Conservation (phyloP, 129 eudicot genomes). For the Escallonia herrerae region DNA sequence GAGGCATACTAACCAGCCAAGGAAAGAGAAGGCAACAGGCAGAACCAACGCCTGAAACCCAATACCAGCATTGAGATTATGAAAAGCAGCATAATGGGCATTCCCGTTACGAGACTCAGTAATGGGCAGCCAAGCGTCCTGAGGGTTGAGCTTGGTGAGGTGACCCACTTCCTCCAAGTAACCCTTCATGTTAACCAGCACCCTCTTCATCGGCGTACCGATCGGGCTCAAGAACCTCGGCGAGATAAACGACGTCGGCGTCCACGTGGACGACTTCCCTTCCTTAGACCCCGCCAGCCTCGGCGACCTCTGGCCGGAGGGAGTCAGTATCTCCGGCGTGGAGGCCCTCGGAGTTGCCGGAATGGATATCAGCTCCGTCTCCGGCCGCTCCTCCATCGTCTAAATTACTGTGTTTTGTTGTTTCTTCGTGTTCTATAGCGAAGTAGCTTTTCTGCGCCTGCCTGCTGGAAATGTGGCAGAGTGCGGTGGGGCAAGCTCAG, state of each 20-base stretch:
- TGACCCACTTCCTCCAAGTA: constrained; percentile 93
- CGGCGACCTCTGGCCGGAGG: constrained; percentile 78
- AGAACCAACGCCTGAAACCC: constrained; percentile 88
- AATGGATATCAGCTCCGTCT: constrained; percentile 84
- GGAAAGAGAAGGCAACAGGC: constrained; percentile 92
- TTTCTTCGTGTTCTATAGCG: too few relatives aligned
- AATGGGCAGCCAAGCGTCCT: constrained; percentile 98
- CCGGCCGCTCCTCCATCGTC: constrained; percentile 59
- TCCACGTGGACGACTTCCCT: constrained; percentile 65
- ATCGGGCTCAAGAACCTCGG: constrained; percentile 93
- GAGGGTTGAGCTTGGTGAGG: constrained; percentile 87
- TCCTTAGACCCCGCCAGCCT: constrained; percentile 37
- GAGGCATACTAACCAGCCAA: constrained; percentile 61
- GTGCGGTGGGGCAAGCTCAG: neutral
- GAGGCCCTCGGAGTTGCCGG: constrained; percentile 60
- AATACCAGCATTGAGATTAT: constrained; percentile 91
- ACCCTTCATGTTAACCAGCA: constrained; percentile 78
- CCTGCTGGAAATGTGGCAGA: too few relatives aligned
- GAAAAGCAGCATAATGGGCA: constrained; percentile 95
- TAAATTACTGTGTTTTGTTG: neutral
- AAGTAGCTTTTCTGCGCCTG: too few relatives aligned
- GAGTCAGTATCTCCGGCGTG: constrained; percentile 82
- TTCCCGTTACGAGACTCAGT: constrained; percentile 93
- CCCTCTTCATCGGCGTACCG: constrained; percentile 94
- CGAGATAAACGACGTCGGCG: constrained; percentile 85